These are phyloP conservation scores for Quercus tomentella DNA, from an alignment of 331 rosid genomes.

Conservation along the genomic window DNA sequence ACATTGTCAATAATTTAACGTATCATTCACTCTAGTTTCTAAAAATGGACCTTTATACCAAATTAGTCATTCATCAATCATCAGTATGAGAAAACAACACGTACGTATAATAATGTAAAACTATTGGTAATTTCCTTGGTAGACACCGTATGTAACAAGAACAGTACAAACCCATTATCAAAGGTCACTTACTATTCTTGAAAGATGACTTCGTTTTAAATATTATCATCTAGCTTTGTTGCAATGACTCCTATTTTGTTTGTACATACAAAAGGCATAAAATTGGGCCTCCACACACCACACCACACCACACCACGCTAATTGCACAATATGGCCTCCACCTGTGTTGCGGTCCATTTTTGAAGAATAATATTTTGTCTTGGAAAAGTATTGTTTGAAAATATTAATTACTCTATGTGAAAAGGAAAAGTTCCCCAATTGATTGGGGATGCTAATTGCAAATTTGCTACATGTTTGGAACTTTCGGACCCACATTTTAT, in stretches of 20 bases:
- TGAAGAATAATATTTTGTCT: background rate
- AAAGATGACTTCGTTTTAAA: background rate
- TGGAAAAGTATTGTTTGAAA: background rate
- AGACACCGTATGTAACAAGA: too few relatives aligned
- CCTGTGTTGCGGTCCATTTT: background rate
- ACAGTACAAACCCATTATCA: too few relatives aligned
- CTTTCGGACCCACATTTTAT: background rate
- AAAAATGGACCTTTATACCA: too few relatives aligned
- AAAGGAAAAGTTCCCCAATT: background rate
- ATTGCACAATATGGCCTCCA: background rate
- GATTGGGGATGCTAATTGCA: background rate
- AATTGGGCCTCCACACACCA: background rate
- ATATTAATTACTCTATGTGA: background rate
- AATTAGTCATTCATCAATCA: too few relatives aligned
- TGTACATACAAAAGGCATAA: background rate
- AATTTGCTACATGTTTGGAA: background rate
- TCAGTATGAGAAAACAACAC: too few relatives aligned
- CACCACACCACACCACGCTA: background rate
- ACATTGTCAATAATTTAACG: too few relatives aligned
- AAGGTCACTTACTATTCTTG: background rate
- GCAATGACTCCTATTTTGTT: background rate
- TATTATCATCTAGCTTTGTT: background rate
- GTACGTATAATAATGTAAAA: too few relatives aligned
- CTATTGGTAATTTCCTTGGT: too few relatives aligned
- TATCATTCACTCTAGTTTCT: too few relatives aligned